Percentiles rank a stretch among this genome's conserved stretches.
These are phyloP conservation scores for Colletotrichum sidae DNA, from an alignment of 2,329 filamentous ascomycete species.

Conservation along the genomic window DNA sequence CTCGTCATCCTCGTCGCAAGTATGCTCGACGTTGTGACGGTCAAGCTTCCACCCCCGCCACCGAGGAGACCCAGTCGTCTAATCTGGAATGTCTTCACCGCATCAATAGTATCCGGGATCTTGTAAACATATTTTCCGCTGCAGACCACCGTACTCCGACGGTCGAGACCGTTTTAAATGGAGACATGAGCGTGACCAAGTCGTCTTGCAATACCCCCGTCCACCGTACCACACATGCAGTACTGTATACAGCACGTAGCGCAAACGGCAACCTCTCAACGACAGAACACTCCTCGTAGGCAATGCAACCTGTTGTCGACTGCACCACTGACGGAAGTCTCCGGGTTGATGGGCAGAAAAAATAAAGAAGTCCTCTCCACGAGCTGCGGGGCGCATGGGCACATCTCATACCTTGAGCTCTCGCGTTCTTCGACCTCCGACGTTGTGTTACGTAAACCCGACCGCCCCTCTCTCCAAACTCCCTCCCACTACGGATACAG, in stretches of 20 bases:
- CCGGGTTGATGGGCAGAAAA: slow-evolving; percentile 40
- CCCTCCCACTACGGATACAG: too few relatives aligned
- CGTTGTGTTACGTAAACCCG: too few relatives aligned
- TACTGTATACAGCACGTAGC: neutral
- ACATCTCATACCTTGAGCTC: too few relatives aligned
- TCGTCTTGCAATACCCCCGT: neutral
- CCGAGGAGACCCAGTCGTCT: too few relatives aligned
- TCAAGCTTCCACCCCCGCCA: too few relatives aligned
- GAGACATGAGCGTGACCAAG: neutral
- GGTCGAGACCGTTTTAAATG: neutral
- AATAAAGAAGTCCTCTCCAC: slow-evolving; percentile 22
- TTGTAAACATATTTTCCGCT: neutral
- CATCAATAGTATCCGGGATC: neutral
- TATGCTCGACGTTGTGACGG: too few relatives aligned
- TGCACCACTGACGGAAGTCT: slow-evolving; percentile 15
- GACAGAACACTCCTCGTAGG: neutral
- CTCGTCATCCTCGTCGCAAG: too few relatives aligned
- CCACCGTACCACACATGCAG: neutral
- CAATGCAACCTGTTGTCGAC: too few relatives aligned
- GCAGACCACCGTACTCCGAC: neutral
- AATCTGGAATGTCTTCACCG: neutral
- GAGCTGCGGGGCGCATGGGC: too few relatives aligned
- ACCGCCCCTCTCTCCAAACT: too few relatives aligned
- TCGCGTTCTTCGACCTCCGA: too few relatives aligned
- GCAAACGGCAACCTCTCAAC: neutral